phyloP scores from a whole-genome alignment of 352 stramenopile genomes.

The Phytopythium montanum region DNA sequence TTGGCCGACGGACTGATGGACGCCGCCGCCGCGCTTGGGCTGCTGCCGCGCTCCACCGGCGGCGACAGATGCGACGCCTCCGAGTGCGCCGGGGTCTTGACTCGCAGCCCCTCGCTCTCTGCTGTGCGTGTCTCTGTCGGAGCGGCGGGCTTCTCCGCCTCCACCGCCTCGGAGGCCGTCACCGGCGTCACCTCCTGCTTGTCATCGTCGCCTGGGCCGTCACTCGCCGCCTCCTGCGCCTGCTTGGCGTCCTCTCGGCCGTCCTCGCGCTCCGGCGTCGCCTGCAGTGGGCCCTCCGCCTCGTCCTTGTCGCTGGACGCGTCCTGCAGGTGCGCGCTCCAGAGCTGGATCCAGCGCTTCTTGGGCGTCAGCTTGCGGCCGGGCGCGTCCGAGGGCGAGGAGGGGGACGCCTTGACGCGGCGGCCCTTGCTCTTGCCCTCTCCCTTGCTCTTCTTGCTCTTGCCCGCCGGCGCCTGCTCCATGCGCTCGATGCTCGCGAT shows the following conservation, averaged over 20 bases:
- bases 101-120: constrained; percentile 24
- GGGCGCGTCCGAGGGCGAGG: constrained; percentile 8
- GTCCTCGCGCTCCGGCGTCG: constrained; percentile 8
- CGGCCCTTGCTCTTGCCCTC: constrained; percentile 34
- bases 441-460: constrained; percentile 27
- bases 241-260: not conserved
- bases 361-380: constrained; percentile 60
- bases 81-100: constrained; percentile 39
- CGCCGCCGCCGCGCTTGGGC: constrained; percentile 26
- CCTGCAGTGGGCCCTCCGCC: not conserved
- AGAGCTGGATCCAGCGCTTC: constrained; percentile 75
- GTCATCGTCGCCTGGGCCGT: not conserved
- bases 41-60: constrained; percentile 39
- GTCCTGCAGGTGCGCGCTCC: constrained; percentile 48
- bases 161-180: not conserved
- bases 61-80: constrained; percentile 52
- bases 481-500: constrained; percentile 78
- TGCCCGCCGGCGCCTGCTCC: constrained; percentile 45
- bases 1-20: constrained; percentile 55
- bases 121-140: not conserved
- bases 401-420: constrained; percentile 33
- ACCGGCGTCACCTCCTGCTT: not conserved
- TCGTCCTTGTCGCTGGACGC: not conserved
- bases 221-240: constrained; percentile 8
- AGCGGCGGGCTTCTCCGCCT: not conserved